Evolutionary conservation across 2,329 filamentous ascomycete genomes (phyloP).

Genomic region (Fusarium protoensiforme): DNA sequence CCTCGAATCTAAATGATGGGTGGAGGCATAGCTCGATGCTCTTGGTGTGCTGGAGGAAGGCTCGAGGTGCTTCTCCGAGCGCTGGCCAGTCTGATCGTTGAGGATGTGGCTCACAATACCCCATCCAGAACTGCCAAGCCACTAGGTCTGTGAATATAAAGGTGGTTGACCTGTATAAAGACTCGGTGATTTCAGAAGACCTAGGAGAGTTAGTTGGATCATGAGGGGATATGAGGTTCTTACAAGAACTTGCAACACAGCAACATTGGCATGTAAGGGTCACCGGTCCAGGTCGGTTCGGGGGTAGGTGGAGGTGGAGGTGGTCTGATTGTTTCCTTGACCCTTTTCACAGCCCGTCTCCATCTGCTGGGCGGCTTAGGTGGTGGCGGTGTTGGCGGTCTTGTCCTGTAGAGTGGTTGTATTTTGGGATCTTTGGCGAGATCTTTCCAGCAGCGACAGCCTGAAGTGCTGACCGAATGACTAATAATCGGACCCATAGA

Average conservation of each 20-base stretch:
- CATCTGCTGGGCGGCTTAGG: neutral
- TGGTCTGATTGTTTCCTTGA: neutral
- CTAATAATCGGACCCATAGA: neutral
- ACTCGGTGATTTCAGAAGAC: neutral
- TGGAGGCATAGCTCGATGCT: neutral
- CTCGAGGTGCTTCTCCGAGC: neutral
- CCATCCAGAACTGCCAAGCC: neutral
- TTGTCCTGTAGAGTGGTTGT: no score
- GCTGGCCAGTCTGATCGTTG: neutral
- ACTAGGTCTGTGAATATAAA: neutral
- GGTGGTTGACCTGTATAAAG: neutral
- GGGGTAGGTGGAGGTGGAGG: neutral
- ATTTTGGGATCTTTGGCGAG: neutral
- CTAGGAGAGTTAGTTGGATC: neutral
- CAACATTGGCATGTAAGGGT: neutral
- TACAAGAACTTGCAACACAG: constrained; percentile 1
- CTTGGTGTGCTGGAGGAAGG: neutral
- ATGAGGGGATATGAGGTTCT: neutral
- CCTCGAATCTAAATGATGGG: neutral
- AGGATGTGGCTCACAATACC: neutral
- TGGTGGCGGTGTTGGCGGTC: neutral
- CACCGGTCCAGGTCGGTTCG: neutral
- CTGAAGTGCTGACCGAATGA: neutral
- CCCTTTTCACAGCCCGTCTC: neutral
- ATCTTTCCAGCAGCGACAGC: neutral